Evolutionary conservation across 129 eudicot species (phyloP).

Genomic region (Centaurea solstitialis): DNA sequence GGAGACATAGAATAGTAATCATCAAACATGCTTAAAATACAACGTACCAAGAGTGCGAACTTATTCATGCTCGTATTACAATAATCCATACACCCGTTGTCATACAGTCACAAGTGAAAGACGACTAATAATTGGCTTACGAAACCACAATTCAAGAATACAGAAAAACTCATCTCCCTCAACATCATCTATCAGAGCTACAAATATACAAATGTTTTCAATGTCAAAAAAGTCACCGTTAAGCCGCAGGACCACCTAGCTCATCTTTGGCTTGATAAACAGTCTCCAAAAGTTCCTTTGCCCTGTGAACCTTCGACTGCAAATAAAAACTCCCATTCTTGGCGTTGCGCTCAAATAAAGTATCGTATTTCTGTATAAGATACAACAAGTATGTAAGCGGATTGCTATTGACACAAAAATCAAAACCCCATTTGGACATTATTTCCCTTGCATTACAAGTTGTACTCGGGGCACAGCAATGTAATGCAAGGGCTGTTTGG

Average conservation of each 20-base stretch:
- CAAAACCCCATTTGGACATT: background rate
- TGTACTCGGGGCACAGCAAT: background rate
- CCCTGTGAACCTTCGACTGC: slow-evolving; percentile 85
- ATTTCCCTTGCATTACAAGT: background rate
- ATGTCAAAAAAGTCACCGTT: slow-evolving; percentile 1
- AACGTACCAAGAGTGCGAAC: background rate
- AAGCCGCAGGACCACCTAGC: slow-evolving; percentile 31
- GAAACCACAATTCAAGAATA: slow-evolving; percentile 18
- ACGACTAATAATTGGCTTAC: slow-evolving; percentile 12
- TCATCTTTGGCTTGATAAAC: slow-evolving; percentile 45
- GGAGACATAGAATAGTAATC: too few relatives aligned
- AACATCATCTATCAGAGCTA: slow-evolving; percentile 20
- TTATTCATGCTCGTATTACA: slow-evolving; percentile 11
- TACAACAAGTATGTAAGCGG: background rate
- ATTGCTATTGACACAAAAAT: background rate
- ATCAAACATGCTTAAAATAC: background rate
- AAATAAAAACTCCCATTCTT: slow-evolving; percentile 81
- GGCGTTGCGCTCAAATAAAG: slow-evolving; percentile 63
- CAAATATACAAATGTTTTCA: slow-evolving; percentile 22
- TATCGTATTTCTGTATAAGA: slow-evolving; percentile 58
- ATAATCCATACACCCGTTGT: background rate
- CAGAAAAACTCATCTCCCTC: slow-evolving; percentile 19
- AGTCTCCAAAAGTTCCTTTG: slow-evolving; percentile 77
- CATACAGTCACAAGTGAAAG: background rate
- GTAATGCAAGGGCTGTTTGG: background rate